Percentiles rank a stretch among this genome's conserved stretches.
Conservation (phyloP, 2,329 filamentous ascomycete genomes). For the Gyromitra esculenta region DNA sequence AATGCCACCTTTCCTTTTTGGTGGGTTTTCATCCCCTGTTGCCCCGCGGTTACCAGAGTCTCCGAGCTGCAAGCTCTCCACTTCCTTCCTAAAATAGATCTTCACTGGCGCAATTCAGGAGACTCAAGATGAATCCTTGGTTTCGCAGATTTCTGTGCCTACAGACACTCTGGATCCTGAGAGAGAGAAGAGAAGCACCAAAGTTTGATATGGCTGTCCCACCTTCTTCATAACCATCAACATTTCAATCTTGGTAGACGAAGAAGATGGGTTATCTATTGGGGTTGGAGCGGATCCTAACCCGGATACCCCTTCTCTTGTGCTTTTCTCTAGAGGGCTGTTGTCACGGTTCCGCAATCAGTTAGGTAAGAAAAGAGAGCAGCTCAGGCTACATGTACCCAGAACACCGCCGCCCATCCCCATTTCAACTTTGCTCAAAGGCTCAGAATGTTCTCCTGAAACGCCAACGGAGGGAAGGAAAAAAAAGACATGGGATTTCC, state of each 20-base stretch:
- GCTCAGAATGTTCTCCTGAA: constrained; percentile 11
- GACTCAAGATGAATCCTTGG: constrained; percentile 26
- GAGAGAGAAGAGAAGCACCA: neutral
- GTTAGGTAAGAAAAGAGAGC: constrained; percentile 25
- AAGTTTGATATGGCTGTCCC: constrained; percentile 1
- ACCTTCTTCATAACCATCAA: constrained; percentile 16
- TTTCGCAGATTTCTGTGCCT: neutral
- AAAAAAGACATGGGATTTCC: constrained; percentile 15
- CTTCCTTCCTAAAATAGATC: constrained; percentile 30
- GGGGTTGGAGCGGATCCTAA: constrained; percentile 16
- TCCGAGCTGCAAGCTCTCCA: constrained; percentile 21
- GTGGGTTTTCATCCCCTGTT: constrained; percentile 17
- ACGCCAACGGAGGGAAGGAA: constrained; percentile 7
- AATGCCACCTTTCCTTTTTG: constrained; percentile 29
- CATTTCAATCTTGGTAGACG: constrained; percentile 13
- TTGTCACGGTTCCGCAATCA: constrained; percentile 32
- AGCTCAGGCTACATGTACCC: neutral
- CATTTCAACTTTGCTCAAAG: constrained; percentile 13
- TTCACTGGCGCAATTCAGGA: constrained; percentile 37
- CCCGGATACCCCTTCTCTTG: constrained; percentile 25
- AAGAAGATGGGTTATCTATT: neutral
- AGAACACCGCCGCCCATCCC: constrained; percentile 9
- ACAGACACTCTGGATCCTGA: neutral
- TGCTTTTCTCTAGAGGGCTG: constrained; percentile 11
- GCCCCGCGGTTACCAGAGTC: constrained; percentile 36